Conservation (phyloP, 2,329 filamentous ascomycete genomes). For the Colletotrichum cereale region DNA sequence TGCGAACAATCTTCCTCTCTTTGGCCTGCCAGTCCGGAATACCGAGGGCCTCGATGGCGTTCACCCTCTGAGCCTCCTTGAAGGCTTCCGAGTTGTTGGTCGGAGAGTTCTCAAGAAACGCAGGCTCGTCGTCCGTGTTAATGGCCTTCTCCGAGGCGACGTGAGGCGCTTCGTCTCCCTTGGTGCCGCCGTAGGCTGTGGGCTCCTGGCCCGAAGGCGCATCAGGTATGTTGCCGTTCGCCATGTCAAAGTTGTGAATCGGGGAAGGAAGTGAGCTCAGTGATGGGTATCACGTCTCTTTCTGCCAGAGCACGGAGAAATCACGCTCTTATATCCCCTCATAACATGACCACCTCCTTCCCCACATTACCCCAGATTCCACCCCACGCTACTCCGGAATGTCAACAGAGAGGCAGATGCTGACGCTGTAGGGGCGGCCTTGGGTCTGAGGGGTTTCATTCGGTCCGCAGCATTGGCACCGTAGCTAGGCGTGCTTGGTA, state of each 20-base stretch:
- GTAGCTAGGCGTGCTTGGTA: background rate
- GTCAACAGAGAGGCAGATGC: background rate
- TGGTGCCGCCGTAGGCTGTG: background rate
- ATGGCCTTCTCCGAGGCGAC: constrained; percentile 9
- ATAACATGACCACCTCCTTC: background rate
- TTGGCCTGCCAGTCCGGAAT: constrained; percentile 27
- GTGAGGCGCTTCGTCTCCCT: constrained; percentile 9
- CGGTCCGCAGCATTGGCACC: background rate
- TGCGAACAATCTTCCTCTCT: constrained; percentile 41
- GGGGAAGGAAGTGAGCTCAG: background rate
- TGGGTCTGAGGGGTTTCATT: background rate
- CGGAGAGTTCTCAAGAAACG: background rate
- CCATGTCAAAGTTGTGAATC: background rate
- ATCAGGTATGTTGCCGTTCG: background rate
- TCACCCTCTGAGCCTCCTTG: constrained; percentile 6
- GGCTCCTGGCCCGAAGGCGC: constrained; percentile 4
- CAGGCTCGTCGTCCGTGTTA: background rate
- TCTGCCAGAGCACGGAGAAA: background rate
- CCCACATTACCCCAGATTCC: constrained; percentile 15
- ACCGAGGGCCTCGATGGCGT: constrained; percentile 16
- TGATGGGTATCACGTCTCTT: background rate
- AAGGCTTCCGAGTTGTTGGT: constrained; percentile 11
- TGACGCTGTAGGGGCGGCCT: background rate
- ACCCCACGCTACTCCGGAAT: constrained; percentile 16
- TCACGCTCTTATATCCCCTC: constrained; percentile 13